Base-by-base conservation (phyloP, 495 filamentous ascomycete species). In the Cryomyces minteri region DNA sequence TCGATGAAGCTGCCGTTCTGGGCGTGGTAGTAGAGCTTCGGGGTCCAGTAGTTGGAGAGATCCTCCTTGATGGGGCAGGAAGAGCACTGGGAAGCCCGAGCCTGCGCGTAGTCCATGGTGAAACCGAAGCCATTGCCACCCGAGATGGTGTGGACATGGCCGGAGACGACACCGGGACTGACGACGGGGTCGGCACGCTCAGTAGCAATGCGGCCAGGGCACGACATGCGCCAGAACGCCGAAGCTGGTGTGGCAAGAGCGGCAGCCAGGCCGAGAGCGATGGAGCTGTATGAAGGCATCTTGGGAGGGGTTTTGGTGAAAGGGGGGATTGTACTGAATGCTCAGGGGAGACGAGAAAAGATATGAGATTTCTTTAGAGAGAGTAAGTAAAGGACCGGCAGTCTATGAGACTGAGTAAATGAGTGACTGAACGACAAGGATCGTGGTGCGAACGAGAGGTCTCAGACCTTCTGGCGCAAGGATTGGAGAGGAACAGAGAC, bases 11-110 rank as follows among this genome's bases (percentile, higher is more conserved):
- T 68, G 6, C 74, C 75, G 47, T 80, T 80, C 49, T 69, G 61
- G 31, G 70, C 69, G 31, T 72, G 66, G 60, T 73, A 85, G 62
- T 74, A 85, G 12, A 88, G 66, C 34, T 60, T 59, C 2, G 84
- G 79, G 40, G 77, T 70, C 84, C 84, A 88, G 64, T 90, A 88
- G 60, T 77, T 79, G 52, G 75, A 81, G 51, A 77, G 65, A 59
- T 90, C 84, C 47, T 69, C 67, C 46, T 69, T 74, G 49, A 79
- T 66, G 7, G 63, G 66, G 49, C 80, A 76, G 7, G 77, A 77
- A 42, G 76, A 79, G 62, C 84, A 90, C 0, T 61, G 61, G 0
- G 82, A 80, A 43, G 62, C 49, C 40, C 70, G 62, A 8, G 81
- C 67, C 30, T 65, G 55, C 40, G 71, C 61, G 45, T 75, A 81